phyloP scores from a whole-genome alignment of 768 basidiomycete genomes.

The Lepiota venenata region DNA sequence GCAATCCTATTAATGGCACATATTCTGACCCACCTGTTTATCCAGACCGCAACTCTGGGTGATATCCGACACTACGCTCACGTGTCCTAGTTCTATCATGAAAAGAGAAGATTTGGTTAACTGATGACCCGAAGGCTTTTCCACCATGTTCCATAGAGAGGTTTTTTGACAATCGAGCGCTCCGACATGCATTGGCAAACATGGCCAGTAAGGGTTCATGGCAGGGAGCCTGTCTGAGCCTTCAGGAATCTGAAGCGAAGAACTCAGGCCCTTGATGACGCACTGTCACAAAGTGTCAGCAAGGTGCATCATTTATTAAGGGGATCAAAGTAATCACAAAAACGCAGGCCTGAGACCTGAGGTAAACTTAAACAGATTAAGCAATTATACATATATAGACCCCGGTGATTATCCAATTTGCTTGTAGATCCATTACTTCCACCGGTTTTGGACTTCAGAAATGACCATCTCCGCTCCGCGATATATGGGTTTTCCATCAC shows the following conservation, averaged over 20 bases:
- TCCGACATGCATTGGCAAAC: background rate
- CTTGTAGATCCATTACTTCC: background rate
- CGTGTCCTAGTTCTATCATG: no score
- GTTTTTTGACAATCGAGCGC: no score
- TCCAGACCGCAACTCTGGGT: no score
- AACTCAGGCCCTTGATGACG: background rate
- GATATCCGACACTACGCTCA: no score
- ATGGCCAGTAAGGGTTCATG: background rate
- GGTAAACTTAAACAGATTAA: constrained; percentile 9
- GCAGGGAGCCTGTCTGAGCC: background rate
- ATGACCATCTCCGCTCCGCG: no score
- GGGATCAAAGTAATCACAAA: constrained; percentile 2
- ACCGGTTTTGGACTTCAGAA: no score
- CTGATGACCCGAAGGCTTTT: no score
- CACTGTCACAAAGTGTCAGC: background rate
- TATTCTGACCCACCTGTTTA: no score
- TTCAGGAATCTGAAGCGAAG: background rate
- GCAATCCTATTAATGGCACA: no score
- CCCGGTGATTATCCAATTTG: background rate
- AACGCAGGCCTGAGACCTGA: background rate
- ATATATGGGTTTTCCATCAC: no score
- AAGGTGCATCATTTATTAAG: background rate
- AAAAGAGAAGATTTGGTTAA: no score
- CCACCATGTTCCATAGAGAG: no score
- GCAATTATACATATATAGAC: constrained; percentile 7